phyloP scores from a whole-genome alignment of 2,329 filamentous ascomycete species.

The Rhynchosporium secalis region DNA sequence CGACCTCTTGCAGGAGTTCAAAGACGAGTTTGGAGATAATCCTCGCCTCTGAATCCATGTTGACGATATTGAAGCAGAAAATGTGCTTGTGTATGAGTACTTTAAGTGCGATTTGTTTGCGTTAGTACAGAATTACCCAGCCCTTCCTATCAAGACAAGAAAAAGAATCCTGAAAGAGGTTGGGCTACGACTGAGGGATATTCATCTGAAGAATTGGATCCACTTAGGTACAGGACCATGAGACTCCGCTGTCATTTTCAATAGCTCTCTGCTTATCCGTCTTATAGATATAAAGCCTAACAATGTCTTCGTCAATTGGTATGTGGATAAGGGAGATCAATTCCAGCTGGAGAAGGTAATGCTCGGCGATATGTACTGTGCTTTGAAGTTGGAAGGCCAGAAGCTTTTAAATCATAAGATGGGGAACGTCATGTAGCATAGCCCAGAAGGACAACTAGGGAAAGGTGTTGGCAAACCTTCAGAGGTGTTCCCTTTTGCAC shows the following conservation, averaged over 20 bases:
- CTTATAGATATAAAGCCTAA: slow-evolving; percentile 10
- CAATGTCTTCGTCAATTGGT: slow-evolving; percentile 8
- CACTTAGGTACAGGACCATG: slow-evolving; percentile 20
- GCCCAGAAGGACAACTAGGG: slow-evolving; percentile 24
- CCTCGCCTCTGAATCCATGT: slow-evolving; percentile 7
- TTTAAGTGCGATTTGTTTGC: slow-evolving; percentile 7
- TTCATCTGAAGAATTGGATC: slow-evolving; percentile 24
- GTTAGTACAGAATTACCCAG: slow-evolving; percentile 10
- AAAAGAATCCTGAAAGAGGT: slow-evolving; percentile 8
- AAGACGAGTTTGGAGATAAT: slow-evolving; percentile 55
- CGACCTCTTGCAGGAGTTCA: slow-evolving; percentile 17
- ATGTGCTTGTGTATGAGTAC: slow-evolving; percentile 11
- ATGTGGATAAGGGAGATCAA: slow-evolving; percentile 7
- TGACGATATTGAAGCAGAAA: slow-evolving; percentile 2
- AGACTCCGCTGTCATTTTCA: slow-evolving; percentile 5
- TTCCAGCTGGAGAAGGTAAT: slow-evolving; percentile 6
- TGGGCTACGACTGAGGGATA: slow-evolving; percentile 18
- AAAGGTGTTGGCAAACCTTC: slow-evolving; percentile 26
- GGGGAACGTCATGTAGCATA: slow-evolving; percentile 28
- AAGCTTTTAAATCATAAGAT: slow-evolving; percentile 22
- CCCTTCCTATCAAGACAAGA: slow-evolving; percentile 8
- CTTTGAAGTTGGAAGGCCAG: slow-evolving; percentile 21
- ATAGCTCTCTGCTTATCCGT: slow-evolving; percentile 13
- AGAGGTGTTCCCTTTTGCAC: slow-evolving; percentile 26
- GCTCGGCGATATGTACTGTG: slow-evolving; percentile 8